Evolutionary conservation across 768 basidiomycete species (phyloP).

Genomic region (Podaxis mareebaensis): DNA sequence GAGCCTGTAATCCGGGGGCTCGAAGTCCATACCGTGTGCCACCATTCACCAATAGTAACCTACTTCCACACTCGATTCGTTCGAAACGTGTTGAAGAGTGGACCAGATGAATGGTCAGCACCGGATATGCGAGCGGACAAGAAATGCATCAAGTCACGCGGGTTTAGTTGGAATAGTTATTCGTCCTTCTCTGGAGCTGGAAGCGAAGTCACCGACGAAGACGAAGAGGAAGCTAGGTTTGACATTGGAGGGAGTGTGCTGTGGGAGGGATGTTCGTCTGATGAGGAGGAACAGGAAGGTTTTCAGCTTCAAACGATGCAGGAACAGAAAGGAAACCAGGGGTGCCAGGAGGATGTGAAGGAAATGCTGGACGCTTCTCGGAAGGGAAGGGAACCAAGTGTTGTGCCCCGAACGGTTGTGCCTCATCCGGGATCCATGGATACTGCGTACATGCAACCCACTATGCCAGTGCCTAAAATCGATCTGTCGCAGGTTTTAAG

Average conservation of each 20-base stretch:
- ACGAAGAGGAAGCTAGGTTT: background rate
- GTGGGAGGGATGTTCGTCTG: constrained; percentile 1
- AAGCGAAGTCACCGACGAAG: background rate
- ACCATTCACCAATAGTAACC: background rate
- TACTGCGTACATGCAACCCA: background rate
- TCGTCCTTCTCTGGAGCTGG: background rate
- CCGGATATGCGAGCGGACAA: background rate
- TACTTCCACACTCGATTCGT: constrained; percentile 10
- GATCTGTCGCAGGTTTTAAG: background rate
- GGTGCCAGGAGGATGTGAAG: background rate
- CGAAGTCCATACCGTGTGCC: background rate
- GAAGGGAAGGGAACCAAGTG: background rate
- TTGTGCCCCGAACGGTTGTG: too few relatives aligned
- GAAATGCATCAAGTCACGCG: background rate
- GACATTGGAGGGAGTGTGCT: background rate
- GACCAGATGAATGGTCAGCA: background rate
- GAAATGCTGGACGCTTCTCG: background rate
- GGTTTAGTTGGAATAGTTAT: background rate
- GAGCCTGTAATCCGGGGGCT: background rate
- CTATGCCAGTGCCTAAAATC: background rate
- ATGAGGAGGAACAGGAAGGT: background rate
- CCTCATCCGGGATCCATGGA: background rate
- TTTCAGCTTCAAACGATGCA: too few relatives aligned
- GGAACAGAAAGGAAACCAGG: background rate
- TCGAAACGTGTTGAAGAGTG: background rate